Percentiles rank a stretch among this genome's conserved stretches.
Conservation (phyloP, 208 protist genomes). For the Leishmania turanica region DNA sequence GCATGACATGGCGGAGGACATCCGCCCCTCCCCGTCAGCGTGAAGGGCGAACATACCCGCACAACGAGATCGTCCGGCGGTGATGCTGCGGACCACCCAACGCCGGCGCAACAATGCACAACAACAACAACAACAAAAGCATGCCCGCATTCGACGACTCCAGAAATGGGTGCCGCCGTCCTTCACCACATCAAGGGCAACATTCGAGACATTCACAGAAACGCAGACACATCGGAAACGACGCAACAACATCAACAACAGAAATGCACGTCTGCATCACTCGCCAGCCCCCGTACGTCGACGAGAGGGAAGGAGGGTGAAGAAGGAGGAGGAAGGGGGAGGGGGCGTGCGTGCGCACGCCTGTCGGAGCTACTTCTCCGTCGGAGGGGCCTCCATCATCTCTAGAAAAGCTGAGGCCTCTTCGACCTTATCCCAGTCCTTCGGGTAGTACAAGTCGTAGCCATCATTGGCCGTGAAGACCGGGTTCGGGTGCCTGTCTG, state of each 20-base stretch:
- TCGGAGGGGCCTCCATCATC: constrained; percentile 34
- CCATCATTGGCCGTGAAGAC: constrained; percentile 65
- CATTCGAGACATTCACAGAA: neutral
- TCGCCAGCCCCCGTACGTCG: no score
- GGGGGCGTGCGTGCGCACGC: neutral
- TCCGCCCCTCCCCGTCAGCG: no score
- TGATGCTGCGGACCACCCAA: neutral
- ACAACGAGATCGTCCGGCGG: neutral
- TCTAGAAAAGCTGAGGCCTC: constrained; percentile 64
- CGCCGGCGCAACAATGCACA: neutral
- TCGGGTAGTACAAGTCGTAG: constrained; percentile 68
- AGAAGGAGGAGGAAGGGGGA: no score
- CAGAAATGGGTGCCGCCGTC: neutral
- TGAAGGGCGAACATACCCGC: neutral
- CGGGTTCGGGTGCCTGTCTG: constrained; percentile 56
- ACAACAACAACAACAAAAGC: neutral
- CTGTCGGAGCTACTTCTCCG: neutral
- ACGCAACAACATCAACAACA: no score
- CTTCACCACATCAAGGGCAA: no score
- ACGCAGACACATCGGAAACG: neutral
- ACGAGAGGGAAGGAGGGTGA: no score
- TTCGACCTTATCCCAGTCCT: constrained; percentile 68
- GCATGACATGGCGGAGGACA: neutral
- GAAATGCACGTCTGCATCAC: no score
- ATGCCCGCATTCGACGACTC: neutral